Base-by-base conservation (phyloP, 306 rosid species). In the Canavalia gladiata region DNA sequence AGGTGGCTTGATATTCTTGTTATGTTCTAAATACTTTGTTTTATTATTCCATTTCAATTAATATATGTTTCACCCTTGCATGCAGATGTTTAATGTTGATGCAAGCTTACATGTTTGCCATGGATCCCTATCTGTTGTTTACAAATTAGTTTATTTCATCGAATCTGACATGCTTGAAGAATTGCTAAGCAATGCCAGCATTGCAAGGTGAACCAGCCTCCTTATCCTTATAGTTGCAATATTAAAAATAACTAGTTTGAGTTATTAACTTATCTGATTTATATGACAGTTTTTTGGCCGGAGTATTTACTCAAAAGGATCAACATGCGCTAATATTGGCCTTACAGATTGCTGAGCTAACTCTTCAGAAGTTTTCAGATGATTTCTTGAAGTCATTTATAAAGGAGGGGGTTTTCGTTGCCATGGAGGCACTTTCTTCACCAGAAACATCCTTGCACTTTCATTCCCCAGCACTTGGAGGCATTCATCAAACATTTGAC, bases 361-460 rank as follows among this genome's bases (percentile, higher is more conserved):
- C 92, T 85, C 94, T 94, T 82, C 91, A 86, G 34, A 94, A 90
- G 77, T 92, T 87, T 80, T 89, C 95, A 69, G 85, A 88, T 89
- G 42, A 39, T 77, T 92, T 96, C 87, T 81, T 94, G 39, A 87
- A 86, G 59, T 87, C 92, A 42, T 96, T 96, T 80, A 74, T 96
- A 29, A 96, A 96, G 86, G 99, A 96, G 85, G 99, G 99, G 72
- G 94, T 94, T 74, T 89, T 87, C 86, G 92, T 94, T 84, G 97
- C 98, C 47, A 90, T 96, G 35, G 91, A 92, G 75, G 91, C 97
- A 34, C 87, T 96, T 56, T 85, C 87, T 80, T 68, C 84, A 33
- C 91, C 94, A 2, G 99, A 90, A 75, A 88, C 84, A 70, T 93
- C 89, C 70, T 79, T 90, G 4, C 90, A 83, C 75, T 82, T 86